A percentile compares a stretch with the other conserved stretches of the same genome.
phyloP scores from a whole-genome alignment of 1,139 yeast genomes.

The Nakaseomyces bracarensis region DNA sequence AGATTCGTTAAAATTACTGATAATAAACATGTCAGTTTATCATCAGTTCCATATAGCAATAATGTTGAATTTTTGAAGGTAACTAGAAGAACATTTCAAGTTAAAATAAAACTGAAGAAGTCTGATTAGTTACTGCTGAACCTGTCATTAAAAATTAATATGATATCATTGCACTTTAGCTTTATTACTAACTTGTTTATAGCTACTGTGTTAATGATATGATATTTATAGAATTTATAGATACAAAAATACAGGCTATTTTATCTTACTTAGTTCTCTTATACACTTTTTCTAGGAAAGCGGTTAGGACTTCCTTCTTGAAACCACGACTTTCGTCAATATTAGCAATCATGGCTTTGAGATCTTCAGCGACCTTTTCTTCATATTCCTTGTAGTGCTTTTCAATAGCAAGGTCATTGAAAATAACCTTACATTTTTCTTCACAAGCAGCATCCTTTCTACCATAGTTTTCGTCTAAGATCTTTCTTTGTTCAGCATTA shows the following conservation, averaged over 20 bases:
- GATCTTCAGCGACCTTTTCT: constrained; percentile 59
- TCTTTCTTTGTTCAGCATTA: constrained; percentile 68
- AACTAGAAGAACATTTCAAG: constrained; percentile 24
- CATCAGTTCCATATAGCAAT: constrained; percentile 27
- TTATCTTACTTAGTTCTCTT: constrained; percentile 74
- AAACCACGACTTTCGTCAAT: constrained; percentile 90
- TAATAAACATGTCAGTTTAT: constrained; percentile 22
- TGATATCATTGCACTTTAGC: background rate
- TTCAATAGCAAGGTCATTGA: constrained; percentile 65
- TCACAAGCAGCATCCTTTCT: constrained; percentile 66
- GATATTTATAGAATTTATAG: too few species aligned
- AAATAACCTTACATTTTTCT: constrained; percentile 62
- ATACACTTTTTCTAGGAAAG: constrained; percentile 84
- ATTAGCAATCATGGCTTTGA: constrained; percentile 53
- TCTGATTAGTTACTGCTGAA: background rate
- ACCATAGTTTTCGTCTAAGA: constrained; percentile 86
- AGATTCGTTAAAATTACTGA: constrained; percentile 26
- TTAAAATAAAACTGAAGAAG: constrained; percentile 18
- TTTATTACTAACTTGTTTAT: too few species aligned
- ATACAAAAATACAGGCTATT: too few species aligned
- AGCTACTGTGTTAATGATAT: too few species aligned
- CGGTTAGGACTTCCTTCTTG: constrained; percentile 73
- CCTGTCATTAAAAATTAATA: too few species aligned
- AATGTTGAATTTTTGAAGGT: constrained; percentile 24
- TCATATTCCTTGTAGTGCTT: constrained; percentile 72